Percentiles rank a stretch among this genome's conserved stretches.
phyloP scores from a whole-genome alignment of 176 grass and related monocot species.

The Zizania latifolia region DNA sequence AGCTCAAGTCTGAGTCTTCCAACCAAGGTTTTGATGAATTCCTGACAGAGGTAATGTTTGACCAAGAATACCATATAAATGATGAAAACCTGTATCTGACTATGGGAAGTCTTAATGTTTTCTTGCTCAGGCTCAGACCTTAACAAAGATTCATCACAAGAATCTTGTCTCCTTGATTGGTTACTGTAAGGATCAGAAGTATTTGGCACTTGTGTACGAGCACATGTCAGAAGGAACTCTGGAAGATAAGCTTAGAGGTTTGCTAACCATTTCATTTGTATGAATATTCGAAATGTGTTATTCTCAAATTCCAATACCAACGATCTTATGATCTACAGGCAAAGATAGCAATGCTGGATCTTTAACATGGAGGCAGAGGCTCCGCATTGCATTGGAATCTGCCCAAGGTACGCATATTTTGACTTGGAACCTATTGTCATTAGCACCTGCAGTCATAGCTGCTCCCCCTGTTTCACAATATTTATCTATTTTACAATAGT shows the following conservation, averaged over 20 bases:
- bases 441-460: too few species aligned
- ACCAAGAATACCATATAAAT: background rate
- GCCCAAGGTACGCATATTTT: slow-evolving; percentile 28
- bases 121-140: slow-evolving; percentile 36
- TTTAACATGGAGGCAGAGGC: slow-evolving; percentile 45
- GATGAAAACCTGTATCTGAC: background rate
- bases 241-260: slow-evolving; percentile 19
- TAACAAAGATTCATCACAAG: slow-evolving; percentile 59
- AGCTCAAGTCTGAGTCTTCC: slow-evolving; percentile 31
- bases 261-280: background rate
- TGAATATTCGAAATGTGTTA: too few species aligned
- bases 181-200: slow-evolving; percentile 50
- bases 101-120: background rate
- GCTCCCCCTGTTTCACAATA: too few species aligned
- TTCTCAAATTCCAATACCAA: background rate
- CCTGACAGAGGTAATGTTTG: slow-evolving; percentile 42
- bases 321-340: slow-evolving; percentile 11
- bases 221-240: slow-evolving; percentile 61
- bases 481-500: too few species aligned
- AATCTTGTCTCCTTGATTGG: slow-evolving; percentile 55
- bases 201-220: slow-evolving; percentile 55
- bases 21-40: slow-evolving; percentile 43
- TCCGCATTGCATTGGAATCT: slow-evolving; percentile 38
- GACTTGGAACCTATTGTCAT: too few species aligned
- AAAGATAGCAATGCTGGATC: background rate